Evolutionary conservation across 2,329 filamentous ascomycete species (phyloP).

Genomic region (Diplocarpon mali): DNA sequence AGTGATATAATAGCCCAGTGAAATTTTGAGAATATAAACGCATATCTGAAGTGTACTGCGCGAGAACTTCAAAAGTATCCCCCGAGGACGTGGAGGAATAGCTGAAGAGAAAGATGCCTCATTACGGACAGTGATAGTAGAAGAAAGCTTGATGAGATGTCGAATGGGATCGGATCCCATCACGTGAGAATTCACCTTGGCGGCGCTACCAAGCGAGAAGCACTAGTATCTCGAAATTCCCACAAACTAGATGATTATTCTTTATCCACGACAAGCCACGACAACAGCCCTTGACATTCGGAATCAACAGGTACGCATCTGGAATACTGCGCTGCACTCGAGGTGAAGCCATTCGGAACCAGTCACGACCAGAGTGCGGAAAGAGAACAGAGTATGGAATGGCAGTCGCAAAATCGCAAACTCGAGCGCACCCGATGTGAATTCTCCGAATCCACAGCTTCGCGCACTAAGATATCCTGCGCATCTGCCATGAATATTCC

Average conservation of each 20-base stretch:
- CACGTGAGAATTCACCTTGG: no score
- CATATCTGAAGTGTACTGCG: no score
- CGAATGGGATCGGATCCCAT: no score
- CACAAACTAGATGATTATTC: background rate
- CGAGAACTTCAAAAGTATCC: no score
- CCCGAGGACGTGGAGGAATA: no score
- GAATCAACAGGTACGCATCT: slow-evolving; percentile 6
- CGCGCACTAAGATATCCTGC: background rate
- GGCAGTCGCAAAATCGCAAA: background rate
- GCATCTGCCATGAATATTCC: slow-evolving; percentile 1
- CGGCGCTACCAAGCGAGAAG: background rate
- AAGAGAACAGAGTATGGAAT: background rate
- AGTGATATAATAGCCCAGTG: no score
- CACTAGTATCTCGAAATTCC: background rate
- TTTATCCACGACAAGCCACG: slow-evolving; percentile 4
- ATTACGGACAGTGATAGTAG: no score
- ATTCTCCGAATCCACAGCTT: background rate
- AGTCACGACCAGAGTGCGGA: background rate
- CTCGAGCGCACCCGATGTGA: slow-evolving; percentile 5
- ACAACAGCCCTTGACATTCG: slow-evolving; percentile 7
- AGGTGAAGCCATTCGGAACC: background rate
- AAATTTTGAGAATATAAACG: no score
- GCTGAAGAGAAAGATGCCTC: no score
- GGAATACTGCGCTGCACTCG: no score
- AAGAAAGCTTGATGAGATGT: no score